Evolutionary conservation across 2,329 filamentous ascomycete species (phyloP).

Genomic region (Pseudopyrenochaeta lycopersici): DNA sequence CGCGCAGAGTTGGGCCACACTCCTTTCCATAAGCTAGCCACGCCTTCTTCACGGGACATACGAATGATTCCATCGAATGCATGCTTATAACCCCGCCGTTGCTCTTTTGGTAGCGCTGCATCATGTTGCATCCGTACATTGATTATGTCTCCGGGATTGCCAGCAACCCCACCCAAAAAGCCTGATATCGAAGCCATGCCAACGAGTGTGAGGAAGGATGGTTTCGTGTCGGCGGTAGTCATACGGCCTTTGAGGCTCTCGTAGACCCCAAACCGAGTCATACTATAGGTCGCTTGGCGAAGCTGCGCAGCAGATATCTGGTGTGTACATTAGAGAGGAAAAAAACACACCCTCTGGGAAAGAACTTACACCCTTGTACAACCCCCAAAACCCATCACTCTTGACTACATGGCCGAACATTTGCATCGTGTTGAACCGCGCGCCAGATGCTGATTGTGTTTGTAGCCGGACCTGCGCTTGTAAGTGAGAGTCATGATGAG

Average conservation of each 20-base stretch:
- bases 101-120: constrained; percentile 73
- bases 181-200: constrained; percentile 85
- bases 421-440: constrained; percentile 78
- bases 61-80: constrained; percentile 85
- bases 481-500: constrained; percentile 25
- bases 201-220: constrained; percentile 79
- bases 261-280: constrained; percentile 95
- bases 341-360: neutral
- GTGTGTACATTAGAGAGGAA: neutral
- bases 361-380: constrained; percentile 79
- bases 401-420: constrained; percentile 85
- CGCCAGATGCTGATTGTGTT: constrained; percentile 75
- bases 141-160: constrained; percentile 94
- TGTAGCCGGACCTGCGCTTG: constrained; percentile 79
- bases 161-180: constrained; percentile 86
- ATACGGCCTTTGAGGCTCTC: constrained; percentile 85
- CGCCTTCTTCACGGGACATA: constrained; percentile 88
- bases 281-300: constrained; percentile 92
- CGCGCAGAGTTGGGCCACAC: constrained; percentile 83
- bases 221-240: constrained; percentile 60
- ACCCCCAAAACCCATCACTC: constrained; percentile 76
- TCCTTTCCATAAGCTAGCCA: constrained; percentile 79
- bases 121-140: constrained; percentile 99
- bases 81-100: constrained; percentile 88
- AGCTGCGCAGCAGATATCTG: constrained; percentile 88